phyloP scores from a whole-genome alignment of 2,329 filamentous ascomycete genomes.

The Boeremia exigua region DNA sequence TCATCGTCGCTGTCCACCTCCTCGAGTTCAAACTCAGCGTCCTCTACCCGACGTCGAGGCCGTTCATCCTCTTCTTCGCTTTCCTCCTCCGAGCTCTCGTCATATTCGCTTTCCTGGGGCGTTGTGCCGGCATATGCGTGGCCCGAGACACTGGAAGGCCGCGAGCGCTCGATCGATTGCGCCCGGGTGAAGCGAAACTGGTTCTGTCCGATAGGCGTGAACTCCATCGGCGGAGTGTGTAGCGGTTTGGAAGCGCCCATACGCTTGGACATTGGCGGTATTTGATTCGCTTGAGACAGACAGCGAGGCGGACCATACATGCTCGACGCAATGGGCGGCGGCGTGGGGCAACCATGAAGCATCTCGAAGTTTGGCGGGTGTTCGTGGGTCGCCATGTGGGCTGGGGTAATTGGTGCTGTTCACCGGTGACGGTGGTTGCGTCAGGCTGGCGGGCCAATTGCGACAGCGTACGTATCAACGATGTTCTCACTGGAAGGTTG shows the following conservation, averaged over 20 bases:
- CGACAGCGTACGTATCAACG: conserved; percentile 39
- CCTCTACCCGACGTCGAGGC: conserved; percentile 34
- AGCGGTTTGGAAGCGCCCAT: conserved; percentile 36
- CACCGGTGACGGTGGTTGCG: conserved; percentile 34
- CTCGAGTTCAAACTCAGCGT: conserved; percentile 51
- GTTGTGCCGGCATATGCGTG: conserved; percentile 37
- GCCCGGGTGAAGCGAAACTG: conserved; percentile 47
- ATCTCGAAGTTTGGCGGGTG: conserved; percentile 36
- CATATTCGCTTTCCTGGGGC: conserved; percentile 42
- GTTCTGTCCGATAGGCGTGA: conserved; percentile 45
- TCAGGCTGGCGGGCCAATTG: conserved; percentile 41
- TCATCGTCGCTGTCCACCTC: conserved; percentile 50
- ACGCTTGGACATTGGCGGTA: conserved; percentile 44
- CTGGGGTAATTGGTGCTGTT: conserved; percentile 29
- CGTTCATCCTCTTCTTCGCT: conserved; percentile 33
- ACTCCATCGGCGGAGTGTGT: conserved; percentile 48
- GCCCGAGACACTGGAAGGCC: conserved; percentile 47
- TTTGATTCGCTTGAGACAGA: conserved; percentile 38
- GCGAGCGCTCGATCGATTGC: conserved; percentile 43
- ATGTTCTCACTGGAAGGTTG: conserved; percentile 22
- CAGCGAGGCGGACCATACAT: conserved; percentile 35
- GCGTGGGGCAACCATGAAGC: conserved; percentile 42
- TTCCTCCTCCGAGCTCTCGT: conserved; percentile 33
- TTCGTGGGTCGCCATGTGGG: conserved; percentile 43
- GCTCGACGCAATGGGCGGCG: conserved; percentile 47